These are phyloP conservation scores for Calocybe gambosa DNA, from an alignment of 1,284 basidiomycete genomes.

Conservation along the genomic window DNA sequence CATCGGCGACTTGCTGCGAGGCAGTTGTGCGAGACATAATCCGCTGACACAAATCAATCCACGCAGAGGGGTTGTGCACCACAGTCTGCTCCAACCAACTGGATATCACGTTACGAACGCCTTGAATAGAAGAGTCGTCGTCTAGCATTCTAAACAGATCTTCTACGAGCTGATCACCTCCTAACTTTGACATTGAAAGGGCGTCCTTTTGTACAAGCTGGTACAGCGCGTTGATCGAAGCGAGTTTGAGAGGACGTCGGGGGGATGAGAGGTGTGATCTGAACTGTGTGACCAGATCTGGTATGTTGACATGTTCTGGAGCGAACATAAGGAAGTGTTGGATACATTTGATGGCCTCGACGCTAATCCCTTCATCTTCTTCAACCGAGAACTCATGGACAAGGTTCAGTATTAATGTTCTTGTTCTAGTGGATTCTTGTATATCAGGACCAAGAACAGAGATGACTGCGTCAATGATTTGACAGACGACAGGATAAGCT, in stretches of 20 bases:
- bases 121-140: constrained; percentile 90
- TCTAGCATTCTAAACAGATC: constrained; percentile 94
- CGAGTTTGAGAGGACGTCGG: constrained; percentile 82
- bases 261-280: constrained; percentile 73
- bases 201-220: constrained; percentile 97
- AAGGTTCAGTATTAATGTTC: constrained; percentile 78
- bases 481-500: constrained; percentile 86
- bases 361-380: constrained; percentile 81
- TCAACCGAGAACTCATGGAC: constrained; percentile 85
- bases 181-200: constrained; percentile 84
- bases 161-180: constrained; percentile 91
- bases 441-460: constrained; percentile 95
- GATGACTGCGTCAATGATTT: constrained; percentile 89
- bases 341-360: constrained; percentile 93
- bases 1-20: constrained; percentile 67
- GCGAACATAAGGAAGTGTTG: constrained; percentile 98
- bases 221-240: constrained; percentile 93
- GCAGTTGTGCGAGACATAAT: constrained; percentile 91
- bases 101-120: constrained; percentile 89
- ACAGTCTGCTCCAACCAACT: constrained; percentile 97
- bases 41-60: constrained; percentile 96
- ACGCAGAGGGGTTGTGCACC: constrained; percentile 87
- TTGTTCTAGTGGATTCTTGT: constrained; percentile 80
- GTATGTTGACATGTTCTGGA: constrained; percentile 75
- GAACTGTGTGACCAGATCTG: constrained; percentile 73